Evolutionary conservation across 805 yeast genomes (phyloP).

Genomic region (Cyberlindnera euphorbiiphila): DNA sequence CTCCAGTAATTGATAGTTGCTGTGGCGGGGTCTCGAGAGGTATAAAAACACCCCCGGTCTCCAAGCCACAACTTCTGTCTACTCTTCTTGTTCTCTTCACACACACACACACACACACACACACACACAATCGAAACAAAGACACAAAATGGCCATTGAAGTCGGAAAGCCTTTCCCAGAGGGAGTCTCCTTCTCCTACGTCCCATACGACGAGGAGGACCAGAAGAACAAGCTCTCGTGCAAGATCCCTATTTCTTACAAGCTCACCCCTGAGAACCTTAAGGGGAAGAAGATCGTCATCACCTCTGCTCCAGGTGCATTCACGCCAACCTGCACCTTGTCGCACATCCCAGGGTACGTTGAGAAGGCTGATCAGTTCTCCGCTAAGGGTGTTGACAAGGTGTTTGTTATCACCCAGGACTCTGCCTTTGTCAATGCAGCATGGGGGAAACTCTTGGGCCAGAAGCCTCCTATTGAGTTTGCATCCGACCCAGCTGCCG

Average conservation of each 20-base stretch:
- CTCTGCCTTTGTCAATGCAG: slow-evolving; percentile 67
- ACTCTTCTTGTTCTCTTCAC: no score
- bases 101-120: no score
- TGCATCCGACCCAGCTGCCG: slow-evolving; percentile 63
- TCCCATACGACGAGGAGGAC: slow-evolving; percentile 27
- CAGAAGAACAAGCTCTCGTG: slow-evolving; percentile 26
- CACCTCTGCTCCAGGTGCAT: slow-evolving; percentile 83
- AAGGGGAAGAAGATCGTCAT: slow-evolving; percentile 44
- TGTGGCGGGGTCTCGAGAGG: no score
- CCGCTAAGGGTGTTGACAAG: slow-evolving; percentile 54
- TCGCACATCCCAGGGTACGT: slow-evolving; percentile 70
- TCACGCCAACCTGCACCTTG: slow-evolving; percentile 77
- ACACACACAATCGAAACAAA: background rate
- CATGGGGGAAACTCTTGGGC: slow-evolving; percentile 52
- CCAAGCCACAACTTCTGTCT: no score
- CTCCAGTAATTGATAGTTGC: no score
- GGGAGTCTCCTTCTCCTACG: slow-evolving; percentile 28
- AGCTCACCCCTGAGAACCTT: slow-evolving; percentile 25
- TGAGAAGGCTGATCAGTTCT: slow-evolving; percentile 44
- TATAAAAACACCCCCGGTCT: no score
- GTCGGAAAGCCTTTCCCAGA: slow-evolving; percentile 28
- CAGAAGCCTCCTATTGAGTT: slow-evolving; percentile 39
- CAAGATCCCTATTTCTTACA: slow-evolving; percentile 24
- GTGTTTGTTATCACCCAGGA: slow-evolving; percentile 62
- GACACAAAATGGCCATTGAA: slow-evolving; percentile 8